Evolutionary conservation across 2,329 filamentous ascomycete genomes (phyloP), one percentile per base, ranked within the genome.

Genomic region (Fusarium illudens): DNA sequence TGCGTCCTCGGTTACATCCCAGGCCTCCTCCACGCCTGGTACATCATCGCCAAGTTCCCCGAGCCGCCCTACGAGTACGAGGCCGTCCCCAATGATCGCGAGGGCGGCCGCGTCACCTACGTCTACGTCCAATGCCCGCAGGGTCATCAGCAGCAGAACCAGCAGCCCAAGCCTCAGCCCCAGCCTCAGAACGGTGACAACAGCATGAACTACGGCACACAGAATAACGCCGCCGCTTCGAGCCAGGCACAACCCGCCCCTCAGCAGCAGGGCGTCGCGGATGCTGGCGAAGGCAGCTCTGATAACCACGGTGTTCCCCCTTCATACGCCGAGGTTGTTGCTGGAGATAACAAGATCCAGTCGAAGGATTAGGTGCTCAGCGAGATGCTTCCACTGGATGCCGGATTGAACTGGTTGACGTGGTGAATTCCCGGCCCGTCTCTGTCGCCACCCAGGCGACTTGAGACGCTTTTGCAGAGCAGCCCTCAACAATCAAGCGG

Each of bases 1-100:
- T 96, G 92, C 80, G 78, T 88, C 56, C 88, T 95, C 20, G 92
- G 90, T 73, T 93, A 86, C 76, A 80, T 98, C 63, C 95, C 95
- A 19, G 95, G 95, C 64, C 90, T 98, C 51, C 83, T 99, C 3
- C 96, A 99, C 83, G 89, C 94, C 67, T 98, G 96, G 95, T 99
- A 98, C 86, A 97, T 98, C 80, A 97, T 99, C 80, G 88, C 92
- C 75, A 91, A 92, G 77, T 92, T 91, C 79, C 96, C 96, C 61
- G 95, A 97, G 64, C 71, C 86, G 37, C 84, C 90, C 61, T 87
- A 86, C 78, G 88, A 91, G 67, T 94, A 96, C 80, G 87, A 92
- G 71, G 81, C 84, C 52, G 78, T 92, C 37, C 80, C 86, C 6
- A 87, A 89, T 55, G 86, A 87, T 73, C 72, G 76, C 73, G 85